A percentile compares a stretch with the other conserved stretches of the same genome.
These are phyloP conservation scores for Primulina eburnea DNA, from an alignment of 257 asterid species.

Conservation along the genomic window DNA sequence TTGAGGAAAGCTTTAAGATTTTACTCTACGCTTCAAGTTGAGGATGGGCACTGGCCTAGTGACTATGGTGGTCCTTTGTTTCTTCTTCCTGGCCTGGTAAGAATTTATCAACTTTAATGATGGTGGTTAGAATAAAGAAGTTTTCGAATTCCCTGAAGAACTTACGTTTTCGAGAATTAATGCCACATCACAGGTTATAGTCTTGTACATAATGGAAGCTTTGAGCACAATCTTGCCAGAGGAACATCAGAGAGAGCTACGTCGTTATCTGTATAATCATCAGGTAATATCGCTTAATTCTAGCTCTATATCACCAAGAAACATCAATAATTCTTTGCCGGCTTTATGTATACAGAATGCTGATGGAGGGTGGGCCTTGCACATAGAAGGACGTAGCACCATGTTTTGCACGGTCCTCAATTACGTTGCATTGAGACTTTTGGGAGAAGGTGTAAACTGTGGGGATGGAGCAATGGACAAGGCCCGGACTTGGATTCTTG, in stretches of 20 bases:
- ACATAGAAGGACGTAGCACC: slow-evolving; percentile 64
- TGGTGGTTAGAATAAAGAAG: background rate
- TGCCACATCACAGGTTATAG: slow-evolving; percentile 42
- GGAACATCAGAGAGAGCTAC: slow-evolving; percentile 56
- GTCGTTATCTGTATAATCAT: slow-evolving; percentile 63
- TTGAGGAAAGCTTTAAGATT: slow-evolving; percentile 47
- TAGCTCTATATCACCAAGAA: background rate
- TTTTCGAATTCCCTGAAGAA: background rate
- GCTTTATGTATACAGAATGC: slow-evolving; percentile 33
- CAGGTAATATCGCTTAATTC: slow-evolving; percentile 36
- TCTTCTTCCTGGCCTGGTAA: slow-evolving; percentile 66
- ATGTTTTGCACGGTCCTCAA: slow-evolving; percentile 65
- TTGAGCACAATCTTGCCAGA: slow-evolving; percentile 36
- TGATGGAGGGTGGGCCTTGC: slow-evolving; percentile 93
- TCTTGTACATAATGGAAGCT: slow-evolving; percentile 47
- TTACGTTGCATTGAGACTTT: slow-evolving; percentile 53
- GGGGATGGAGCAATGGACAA: slow-evolving; percentile 43
- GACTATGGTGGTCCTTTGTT: slow-evolving; percentile 81
- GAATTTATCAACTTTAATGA: background rate
- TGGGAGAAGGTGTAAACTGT: slow-evolving; percentile 40
- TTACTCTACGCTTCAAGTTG: slow-evolving; percentile 58
- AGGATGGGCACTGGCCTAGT: slow-evolving; percentile 82
- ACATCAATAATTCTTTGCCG: background rate
- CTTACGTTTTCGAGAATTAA: background rate
- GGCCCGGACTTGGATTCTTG: slow-evolving; percentile 65